Evolutionary conservation across 495 filamentous ascomycete species (phyloP), one percentile per base, ranked within the genome.

Genomic region (Neurospora intermedia): DNA sequence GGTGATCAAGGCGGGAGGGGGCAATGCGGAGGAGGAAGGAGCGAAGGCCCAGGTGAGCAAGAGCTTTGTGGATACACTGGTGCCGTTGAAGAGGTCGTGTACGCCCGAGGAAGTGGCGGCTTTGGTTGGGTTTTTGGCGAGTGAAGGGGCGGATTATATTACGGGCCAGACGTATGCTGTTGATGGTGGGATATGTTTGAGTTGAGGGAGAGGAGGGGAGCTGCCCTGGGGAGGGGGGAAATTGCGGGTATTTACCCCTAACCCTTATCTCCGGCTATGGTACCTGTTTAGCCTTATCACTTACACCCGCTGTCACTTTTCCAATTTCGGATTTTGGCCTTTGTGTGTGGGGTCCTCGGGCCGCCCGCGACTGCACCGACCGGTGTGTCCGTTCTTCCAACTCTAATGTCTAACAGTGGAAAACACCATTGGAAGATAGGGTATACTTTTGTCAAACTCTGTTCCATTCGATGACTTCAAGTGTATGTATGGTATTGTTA

Each of bases 141-240:
- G 86, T 13, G 77, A 75, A 6, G 87, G 88, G 73, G 85, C 84
- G 69, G 85, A 90, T 71, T 90, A 87, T 75, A 80, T 90, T 71
- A 91, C 89, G 0, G 89, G 89, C 0, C 88, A 91, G 81, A 90
- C 88, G 16, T 81, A 87, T 71, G 71, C 91, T 15, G 84, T 91
- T 15, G 89, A 91, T 80, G 89, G 89, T 2, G 89, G 89, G 0
- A 86, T 90, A 69, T 73, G 87, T 20, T 87, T 85, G 41, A 81
- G 77, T 2, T 83, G 71, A 78, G 9, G n/a, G n/a, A 27, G 46
- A 54, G 9, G 3, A n/a, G 43, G 18, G 18, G 18, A 5, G 41
- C 27, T 31, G 27, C 27, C 27, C 27, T 31, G 42, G 15, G 16
- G 6, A 7, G 42, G 18, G 2, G 42, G 42, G 15, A 4, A 38